phyloP scores from a whole-genome alignment of 2,329 filamentous ascomycete species.

The Arthrobotrys sinensis region DNA sequence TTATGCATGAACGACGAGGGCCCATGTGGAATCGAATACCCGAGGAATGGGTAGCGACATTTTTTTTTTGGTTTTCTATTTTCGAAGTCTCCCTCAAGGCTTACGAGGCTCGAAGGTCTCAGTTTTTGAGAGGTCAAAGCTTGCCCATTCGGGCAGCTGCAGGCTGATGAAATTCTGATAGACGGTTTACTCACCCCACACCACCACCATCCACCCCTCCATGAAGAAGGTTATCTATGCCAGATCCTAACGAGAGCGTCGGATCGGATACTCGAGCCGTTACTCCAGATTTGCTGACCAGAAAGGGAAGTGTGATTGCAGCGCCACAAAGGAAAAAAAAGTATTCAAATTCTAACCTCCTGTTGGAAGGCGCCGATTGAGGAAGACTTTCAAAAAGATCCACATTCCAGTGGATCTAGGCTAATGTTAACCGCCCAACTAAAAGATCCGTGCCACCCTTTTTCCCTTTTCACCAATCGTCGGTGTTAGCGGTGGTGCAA shows the following conservation, averaged over 20 bases:
- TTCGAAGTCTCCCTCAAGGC: slow-evolving; percentile 30
- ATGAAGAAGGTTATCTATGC: slow-evolving; percentile 28
- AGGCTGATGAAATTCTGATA: slow-evolving; percentile 54
- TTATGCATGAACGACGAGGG: slow-evolving; percentile 48
- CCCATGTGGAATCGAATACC: slow-evolving; percentile 54
- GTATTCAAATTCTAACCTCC: slow-evolving; percentile 30
- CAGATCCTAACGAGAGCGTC: slow-evolving; percentile 27
- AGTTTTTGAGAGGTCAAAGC: slow-evolving; percentile 43
- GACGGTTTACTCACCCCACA: slow-evolving; percentile 19
- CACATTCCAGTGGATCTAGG: slow-evolving; percentile 48
- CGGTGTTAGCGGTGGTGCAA: not conserved
- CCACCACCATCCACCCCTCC: slow-evolving; percentile 23
- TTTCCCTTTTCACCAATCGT: slow-evolving; percentile 21
- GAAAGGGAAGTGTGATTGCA: slow-evolving; percentile 35
- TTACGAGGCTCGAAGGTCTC: slow-evolving; percentile 38
- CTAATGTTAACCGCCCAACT: slow-evolving; percentile 53
- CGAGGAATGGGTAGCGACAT: slow-evolving; percentile 58
- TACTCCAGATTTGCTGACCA: slow-evolving; percentile 34
- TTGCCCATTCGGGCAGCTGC: slow-evolving; percentile 58
- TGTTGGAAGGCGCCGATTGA: slow-evolving; percentile 38
- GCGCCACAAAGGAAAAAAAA: slow-evolving; percentile 37
- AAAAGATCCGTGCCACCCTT: slow-evolving; percentile 50
- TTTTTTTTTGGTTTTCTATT: slow-evolving; percentile 26
- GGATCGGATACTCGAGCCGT: slow-evolving; percentile 31
- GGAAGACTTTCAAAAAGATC: slow-evolving; percentile 23